phyloP scores from a whole-genome alignment of 75 land plant genomes.

The Larix kaempferi region DNA sequence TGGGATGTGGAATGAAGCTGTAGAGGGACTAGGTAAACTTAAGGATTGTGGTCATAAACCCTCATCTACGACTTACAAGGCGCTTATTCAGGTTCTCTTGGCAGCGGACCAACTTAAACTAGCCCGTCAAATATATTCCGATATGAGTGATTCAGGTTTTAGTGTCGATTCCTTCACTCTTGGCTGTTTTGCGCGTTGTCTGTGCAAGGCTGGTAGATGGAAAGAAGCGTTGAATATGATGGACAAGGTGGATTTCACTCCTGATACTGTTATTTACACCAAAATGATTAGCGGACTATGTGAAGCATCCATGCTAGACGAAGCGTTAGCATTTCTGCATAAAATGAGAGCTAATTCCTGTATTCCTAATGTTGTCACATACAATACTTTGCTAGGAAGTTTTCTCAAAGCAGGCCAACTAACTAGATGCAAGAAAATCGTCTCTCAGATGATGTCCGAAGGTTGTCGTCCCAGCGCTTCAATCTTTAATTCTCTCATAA shows the following conservation, averaged over 20 bases:
- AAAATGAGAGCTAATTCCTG: constrained; percentile 59
- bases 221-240: constrained; percentile 51
- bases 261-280: constrained; percentile 52
- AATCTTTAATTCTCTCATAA: constrained; percentile 69
- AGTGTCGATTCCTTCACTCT: constrained; percentile 43
- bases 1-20: constrained; percentile 59
- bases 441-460: constrained; percentile 60
- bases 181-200: constrained; percentile 43
- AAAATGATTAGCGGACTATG: constrained; percentile 69
- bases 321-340: constrained; percentile 55
- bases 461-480: constrained; percentile 59
- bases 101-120: constrained; percentile 41
- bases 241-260: constrained; percentile 48
- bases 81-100: constrained; percentile 43
- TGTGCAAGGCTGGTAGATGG: constrained; percentile 63
- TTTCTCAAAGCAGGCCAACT: constrained; percentile 52
- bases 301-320: constrained; percentile 66
- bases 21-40: constrained; percentile 69
- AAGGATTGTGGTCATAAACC: constrained; percentile 64
- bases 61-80: constrained; percentile 47
- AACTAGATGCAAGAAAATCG: constrained; percentile 59
- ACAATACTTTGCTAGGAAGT: constrained; percentile 51
- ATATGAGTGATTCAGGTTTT: constrained; percentile 45
- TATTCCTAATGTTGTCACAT: constrained; percentile 66
- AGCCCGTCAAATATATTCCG: constrained; percentile 47